phyloP scores from a whole-genome alignment of 352 stramenopile species.

The Phytophthora litchii region DNA sequence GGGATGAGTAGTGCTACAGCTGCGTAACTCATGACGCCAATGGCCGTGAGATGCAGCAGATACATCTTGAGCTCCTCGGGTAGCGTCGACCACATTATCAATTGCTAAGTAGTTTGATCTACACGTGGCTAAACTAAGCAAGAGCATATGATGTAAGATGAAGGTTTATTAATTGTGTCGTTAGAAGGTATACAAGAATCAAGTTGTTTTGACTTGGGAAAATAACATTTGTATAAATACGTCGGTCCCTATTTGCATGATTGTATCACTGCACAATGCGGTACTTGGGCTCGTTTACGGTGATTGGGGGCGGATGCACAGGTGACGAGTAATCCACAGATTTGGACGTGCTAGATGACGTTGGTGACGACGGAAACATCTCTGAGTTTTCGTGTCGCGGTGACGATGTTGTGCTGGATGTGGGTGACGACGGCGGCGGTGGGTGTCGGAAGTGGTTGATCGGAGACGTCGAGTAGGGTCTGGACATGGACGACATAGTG shows the following conservation, averaged over 20 bases:
- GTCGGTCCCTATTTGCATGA: slow-evolving; percentile 9
- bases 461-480: slow-evolving; percentile 64
- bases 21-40: slow-evolving; percentile 65
- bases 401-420: slow-evolving; percentile 43
- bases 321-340: slow-evolving; percentile 22
- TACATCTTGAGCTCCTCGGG: slow-evolving; percentile 44
- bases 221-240: slow-evolving; percentile 36
- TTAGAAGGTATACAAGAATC: not conserved
- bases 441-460: slow-evolving; percentile 70
- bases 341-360: slow-evolving; percentile 27
- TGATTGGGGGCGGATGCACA: slow-evolving; percentile 15
- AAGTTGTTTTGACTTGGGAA: slow-evolving; percentile 1
- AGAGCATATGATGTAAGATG: not conserved
- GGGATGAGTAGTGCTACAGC: slow-evolving; percentile 73
- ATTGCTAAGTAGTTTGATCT: slow-evolving; percentile 13
- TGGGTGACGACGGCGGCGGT: slow-evolving; percentile 43
- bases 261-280: slow-evolving; percentile 14
- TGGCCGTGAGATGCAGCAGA: slow-evolving; percentile 52
- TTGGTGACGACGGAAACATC: slow-evolving; percentile 28
- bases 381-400: slow-evolving; percentile 26
- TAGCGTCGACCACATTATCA: slow-evolving; percentile 20
- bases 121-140: slow-evolving; percentile 26
- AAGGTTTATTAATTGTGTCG: not conserved
- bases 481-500: slow-evolving; percentile 46
- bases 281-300: slow-evolving; percentile 27